Percentiles rank a stretch among this genome's conserved stretches.
phyloP scores from a whole-genome alignment of 345 rosid species.

The Psidium friedrichsthalianum region DNA sequence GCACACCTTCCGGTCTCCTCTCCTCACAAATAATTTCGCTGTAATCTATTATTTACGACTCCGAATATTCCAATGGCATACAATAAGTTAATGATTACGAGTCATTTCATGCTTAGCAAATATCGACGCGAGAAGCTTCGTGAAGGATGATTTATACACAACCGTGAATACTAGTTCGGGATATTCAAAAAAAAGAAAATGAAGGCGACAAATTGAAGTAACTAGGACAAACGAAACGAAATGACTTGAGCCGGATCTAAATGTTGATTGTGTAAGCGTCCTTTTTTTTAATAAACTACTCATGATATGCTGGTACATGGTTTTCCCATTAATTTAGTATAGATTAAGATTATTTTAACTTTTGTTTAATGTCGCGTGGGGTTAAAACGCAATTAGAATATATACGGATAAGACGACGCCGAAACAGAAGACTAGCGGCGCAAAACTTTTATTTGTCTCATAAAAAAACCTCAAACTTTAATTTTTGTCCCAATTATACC shows the following conservation, averaged over 20 bases:
- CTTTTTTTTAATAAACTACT: neutral
- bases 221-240: too few relatives aligned
- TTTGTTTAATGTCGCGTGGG: too few relatives aligned
- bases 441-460: too few relatives aligned
- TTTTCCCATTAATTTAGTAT: neutral
- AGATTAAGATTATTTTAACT: neutral
- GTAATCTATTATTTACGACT: neutral
- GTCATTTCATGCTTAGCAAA: neutral
- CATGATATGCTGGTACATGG: neutral
- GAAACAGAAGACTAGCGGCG: neutral
- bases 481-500: too few relatives aligned
- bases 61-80: neutral
- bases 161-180: rapidly evolving
- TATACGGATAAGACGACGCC: neutral
- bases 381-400: too few relatives aligned
- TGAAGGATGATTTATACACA: neutral
- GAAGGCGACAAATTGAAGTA: neutral
- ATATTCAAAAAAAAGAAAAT: neutral
- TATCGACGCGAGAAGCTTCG: neutral
- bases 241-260: too few relatives aligned
- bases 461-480: too few relatives aligned
- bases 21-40: too few relatives aligned
- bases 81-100: neutral
- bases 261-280: neutral
- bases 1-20: too few relatives aligned